These are phyloP conservation scores for Filosporella fistucella DNA, from an alignment of 495 filamentous ascomycete genomes.

Conservation along the genomic window DNA sequence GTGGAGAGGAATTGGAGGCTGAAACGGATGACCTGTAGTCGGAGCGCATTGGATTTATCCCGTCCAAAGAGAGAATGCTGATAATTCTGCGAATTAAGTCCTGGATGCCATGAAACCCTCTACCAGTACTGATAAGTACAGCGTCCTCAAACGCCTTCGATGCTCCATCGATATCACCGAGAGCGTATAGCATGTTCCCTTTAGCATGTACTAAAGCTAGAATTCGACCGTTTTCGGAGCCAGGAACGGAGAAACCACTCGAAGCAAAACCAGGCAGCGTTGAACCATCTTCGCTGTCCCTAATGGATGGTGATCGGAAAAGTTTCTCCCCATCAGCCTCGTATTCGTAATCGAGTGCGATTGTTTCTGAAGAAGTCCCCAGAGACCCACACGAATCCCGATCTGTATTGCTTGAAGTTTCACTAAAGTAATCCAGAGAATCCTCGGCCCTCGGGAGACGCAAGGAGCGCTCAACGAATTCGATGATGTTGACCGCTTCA, in stretches of 20 bases:
- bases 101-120: conserved; percentile 64
- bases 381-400: conserved; percentile 42
- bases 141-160: conserved; percentile 94
- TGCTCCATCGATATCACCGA: conserved; percentile 79
- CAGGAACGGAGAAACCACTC: conserved; percentile 82
- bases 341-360: conserved; percentile 44
- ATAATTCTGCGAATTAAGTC: conserved; percentile 81
- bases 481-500: conserved; percentile 87
- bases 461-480: conserved; percentile 77
- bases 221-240: conserved; percentile 89
- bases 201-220: conserved; percentile 91
- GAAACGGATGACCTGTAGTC: conserved; percentile 25
- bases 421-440: conserved; percentile 21
- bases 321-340: conserved; percentile 20
- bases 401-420: conserved; percentile 22
- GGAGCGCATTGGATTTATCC: conserved; percentile 12
- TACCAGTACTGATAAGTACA: conserved; percentile 81
- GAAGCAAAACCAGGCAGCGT: conserved; percentile 62
- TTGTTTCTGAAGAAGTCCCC: conserved; percentile 48
- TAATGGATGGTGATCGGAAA: conserved; percentile 4
- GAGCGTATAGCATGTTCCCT: conserved; percentile 94
- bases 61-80: conserved; percentile 51
- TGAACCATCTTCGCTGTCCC: conserved; percentile 43
- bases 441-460: conserved; percentile 37
- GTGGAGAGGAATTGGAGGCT: conserved; percentile 44